Percentiles rank a stretch among this genome's conserved stretches.
These are phyloP conservation scores for Nemania diffusa DNA, from an alignment of 2,329 filamentous ascomycete genomes.

Conservation along the genomic window DNA sequence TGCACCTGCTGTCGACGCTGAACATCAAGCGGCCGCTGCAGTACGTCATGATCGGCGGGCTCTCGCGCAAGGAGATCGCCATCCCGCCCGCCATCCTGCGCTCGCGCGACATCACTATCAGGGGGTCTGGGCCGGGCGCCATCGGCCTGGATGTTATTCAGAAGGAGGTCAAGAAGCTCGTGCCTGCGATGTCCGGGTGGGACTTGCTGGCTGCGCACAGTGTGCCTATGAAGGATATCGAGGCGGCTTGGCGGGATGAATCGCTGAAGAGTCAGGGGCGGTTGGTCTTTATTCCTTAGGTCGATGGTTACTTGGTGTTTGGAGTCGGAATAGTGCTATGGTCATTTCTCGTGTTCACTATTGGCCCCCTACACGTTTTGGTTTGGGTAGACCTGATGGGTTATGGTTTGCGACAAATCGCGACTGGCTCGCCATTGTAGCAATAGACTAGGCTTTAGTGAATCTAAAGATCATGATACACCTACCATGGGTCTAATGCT, in stretches of 20 bases:
- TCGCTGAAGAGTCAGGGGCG: slow-evolving; percentile 40
- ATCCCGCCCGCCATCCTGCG: slow-evolving; percentile 58
- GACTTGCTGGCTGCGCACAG: slow-evolving; percentile 40
- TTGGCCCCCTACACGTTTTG: too few relatives aligned
- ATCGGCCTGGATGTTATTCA: slow-evolving; percentile 52
- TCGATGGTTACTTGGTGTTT: background rate
- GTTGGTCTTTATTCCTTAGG: slow-evolving; percentile 44
- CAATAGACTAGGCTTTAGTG: background rate
- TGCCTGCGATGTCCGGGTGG: slow-evolving; percentile 49
- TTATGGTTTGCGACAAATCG: background rate
- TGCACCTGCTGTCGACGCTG: slow-evolving; percentile 55
- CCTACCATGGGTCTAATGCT: too few relatives aligned
- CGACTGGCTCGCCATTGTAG: background rate
- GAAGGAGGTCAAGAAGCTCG: slow-evolving; percentile 45
- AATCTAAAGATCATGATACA: background rate
- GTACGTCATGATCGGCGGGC: slow-evolving; percentile 63
- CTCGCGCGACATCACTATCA: slow-evolving; percentile 59
- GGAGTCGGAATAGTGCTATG: background rate
- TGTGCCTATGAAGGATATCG: slow-evolving; percentile 50
- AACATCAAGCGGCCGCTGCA: slow-evolving; percentile 57
- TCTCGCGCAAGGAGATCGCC: slow-evolving; percentile 52
- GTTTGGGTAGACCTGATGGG: background rate
- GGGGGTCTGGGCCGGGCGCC: slow-evolving; percentile 58
- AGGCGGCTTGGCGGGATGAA: slow-evolving; percentile 47
- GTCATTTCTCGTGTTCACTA: background rate